Evolutionary conservation across 2,329 filamentous ascomycete species (phyloP), one percentile per base, ranked within the genome.

Genomic region (Byssothecium circinans): DNA sequence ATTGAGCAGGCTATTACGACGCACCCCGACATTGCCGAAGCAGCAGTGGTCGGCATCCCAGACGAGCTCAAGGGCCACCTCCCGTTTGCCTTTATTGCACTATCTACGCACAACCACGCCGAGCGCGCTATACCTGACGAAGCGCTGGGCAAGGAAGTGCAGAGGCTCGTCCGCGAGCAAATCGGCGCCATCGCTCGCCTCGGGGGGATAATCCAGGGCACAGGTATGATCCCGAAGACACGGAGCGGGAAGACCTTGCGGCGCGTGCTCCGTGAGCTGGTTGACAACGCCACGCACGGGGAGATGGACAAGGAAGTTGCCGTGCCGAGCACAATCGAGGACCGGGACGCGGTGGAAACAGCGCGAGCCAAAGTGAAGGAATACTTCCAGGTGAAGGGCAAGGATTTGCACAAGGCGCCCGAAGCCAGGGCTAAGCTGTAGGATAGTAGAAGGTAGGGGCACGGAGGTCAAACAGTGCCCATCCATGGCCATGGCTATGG

Each of bases 1-100:
- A 94, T 96, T 68, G 91, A 96, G 73, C 90, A 96, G 76, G 91
- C 89, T 43, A 88, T 96, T 51, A 86, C 90, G 11, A 85, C 85
- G 1, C 90, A 96, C 65, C 84, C 88, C 0, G 75, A 78, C 2
- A 84, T 96, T 43, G 87, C 87, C 23, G 91, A 96, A 76, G 88
- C 87, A 44, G 91, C 89, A 58, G 88, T 96, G 1, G 85, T 97
- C 22, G 87, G 88, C 34, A 86, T 96, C 47, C 91, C 91, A 0
- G 91, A 96, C 64, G 71, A 83, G 0, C 77, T 96, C 35, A 97
- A 97, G 69, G 92, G 91, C 15, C 90, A 95, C 61, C 80, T 96
- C 5, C 91, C 92, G 0, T 95, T 97, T 63, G 91, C 91, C 8
- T 96, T 96, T 67, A 79, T 96, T 58, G 86, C 82, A 0, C 75